Evolutionary conservation across 2,329 filamentous ascomycete genomes (phyloP), one percentile per base, ranked within the genome.

Genomic region (Alternaria triticimaculans): DNA sequence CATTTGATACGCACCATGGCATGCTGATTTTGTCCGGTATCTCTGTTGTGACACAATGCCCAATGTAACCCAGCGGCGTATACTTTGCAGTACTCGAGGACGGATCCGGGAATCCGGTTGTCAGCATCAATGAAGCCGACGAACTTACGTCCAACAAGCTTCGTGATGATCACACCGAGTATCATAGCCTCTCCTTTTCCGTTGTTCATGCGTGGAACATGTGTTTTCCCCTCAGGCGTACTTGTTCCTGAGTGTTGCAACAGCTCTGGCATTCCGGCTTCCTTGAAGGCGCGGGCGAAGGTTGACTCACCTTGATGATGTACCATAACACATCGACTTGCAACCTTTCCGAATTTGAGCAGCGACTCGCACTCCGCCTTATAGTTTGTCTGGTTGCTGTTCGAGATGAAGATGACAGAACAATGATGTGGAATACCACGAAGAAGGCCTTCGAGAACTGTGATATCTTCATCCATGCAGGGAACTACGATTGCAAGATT

Each of bases 151-250:
- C 21, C 26, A 5, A 46, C 54, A 6, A 69, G 62, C 23, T 69
- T 69, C 3, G 66, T 60, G 6, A 69, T 30, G 3, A 54, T 58
- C 1, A 57, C 55, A 10, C 66, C 66, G 21, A 69, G 65, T 30
- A 67, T 63, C 64, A 70, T 70, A 12, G 64, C 68, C 23, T 69
- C 68, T 5, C 68, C 68, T 58, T 68, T 70, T 9, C 66, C 68
- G 30, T 64, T 65, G 48, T 66, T 64, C 21, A 69, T 55, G 14
- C 33, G 59, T 3, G 23, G 45, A 50, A 33, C 2, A 14, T 25
- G 10, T 46, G 8, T 11, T 49, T 51, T n/a, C 6, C 28, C 26
- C n/a, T 20, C 15, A 3, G 25, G 18, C 8, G 12, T 30, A 41
- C 37, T 11, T 41, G 21, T 43, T 20, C n/a, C 37, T 18, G 21